A percentile compares a stretch with the other conserved stretches of the same genome.
Evolutionary conservation across 2,329 filamentous ascomycete genomes (phyloP).

Genomic region (Fusarium neocosmosporiellum): DNA sequence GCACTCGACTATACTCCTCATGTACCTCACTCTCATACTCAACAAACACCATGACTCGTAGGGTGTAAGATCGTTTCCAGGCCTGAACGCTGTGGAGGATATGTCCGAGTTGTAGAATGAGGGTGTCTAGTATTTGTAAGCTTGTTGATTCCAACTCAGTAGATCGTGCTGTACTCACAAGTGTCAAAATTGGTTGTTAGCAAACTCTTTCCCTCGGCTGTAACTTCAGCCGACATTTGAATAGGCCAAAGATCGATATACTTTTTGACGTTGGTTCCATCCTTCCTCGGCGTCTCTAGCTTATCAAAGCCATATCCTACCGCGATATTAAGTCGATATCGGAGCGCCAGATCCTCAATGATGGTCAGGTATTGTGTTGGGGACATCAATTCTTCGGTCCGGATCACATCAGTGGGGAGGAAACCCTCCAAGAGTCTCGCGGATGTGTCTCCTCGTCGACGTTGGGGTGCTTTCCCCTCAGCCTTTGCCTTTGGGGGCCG

Average conservation of each 20-base stretch:
- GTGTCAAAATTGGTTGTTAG: slow-evolving; percentile 93
- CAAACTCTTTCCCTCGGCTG: slow-evolving; percentile 73
- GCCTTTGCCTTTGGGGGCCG: slow-evolving; percentile 45
- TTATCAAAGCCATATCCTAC: slow-evolving; percentile 84
- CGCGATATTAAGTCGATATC: slow-evolving; percentile 85
- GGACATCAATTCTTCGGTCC: slow-evolving; percentile 74
- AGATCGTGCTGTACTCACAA: slow-evolving; percentile 64
- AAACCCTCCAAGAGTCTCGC: slow-evolving; percentile 66
- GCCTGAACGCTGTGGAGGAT: slow-evolving; percentile 84
- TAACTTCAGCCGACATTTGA: slow-evolving; percentile 89
- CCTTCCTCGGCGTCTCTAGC: slow-evolving; percentile 75
- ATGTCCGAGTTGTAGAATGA: slow-evolving; percentile 88
- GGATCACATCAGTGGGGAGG: slow-evolving; percentile 77
- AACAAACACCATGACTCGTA: slow-evolving; percentile 87
- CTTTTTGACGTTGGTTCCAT: slow-evolving; percentile 72
- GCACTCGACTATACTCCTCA: slow-evolving; percentile 79
- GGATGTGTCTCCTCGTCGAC: slow-evolving; percentile 65
- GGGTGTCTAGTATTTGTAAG: slow-evolving; percentile 62
- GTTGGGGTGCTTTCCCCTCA: slow-evolving; percentile 47
- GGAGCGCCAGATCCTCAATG: slow-evolving; percentile 82
- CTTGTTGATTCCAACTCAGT: background rate
- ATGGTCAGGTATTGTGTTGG: slow-evolving; percentile 83
- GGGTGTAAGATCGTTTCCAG: slow-evolving; percentile 78
- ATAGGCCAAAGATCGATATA: slow-evolving; percentile 93
- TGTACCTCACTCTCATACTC: slow-evolving; percentile 88